These are phyloP conservation scores for Areca catechu DNA, from an alignment of 176 grass and related monocot species.

Conservation along the genomic window DNA sequence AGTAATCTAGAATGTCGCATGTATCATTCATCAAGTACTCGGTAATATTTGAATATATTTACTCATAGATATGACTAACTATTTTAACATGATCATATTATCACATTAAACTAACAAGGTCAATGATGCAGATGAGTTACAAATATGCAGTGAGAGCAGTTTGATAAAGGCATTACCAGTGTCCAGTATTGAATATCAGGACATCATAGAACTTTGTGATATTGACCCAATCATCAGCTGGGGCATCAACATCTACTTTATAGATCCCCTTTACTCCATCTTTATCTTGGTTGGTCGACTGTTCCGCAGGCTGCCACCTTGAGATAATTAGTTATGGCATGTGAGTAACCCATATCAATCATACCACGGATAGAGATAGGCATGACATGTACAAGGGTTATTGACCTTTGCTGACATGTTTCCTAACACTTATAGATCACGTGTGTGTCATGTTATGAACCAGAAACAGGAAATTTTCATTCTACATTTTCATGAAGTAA, in stretches of 20 bases:
- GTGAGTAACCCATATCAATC: conserved; percentile 24
- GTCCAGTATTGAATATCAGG: conserved; percentile 92
- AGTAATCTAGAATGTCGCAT: too few relatives aligned
- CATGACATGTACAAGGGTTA: not conserved
- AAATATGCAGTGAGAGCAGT: not conserved
- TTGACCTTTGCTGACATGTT: not conserved
- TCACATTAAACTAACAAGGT: too few relatives aligned
- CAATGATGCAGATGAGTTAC: not conserved
- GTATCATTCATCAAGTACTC: too few relatives aligned
- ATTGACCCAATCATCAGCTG: conserved; percentile 62
- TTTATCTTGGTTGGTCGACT: conserved; percentile 25
- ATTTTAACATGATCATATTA: too few relatives aligned
- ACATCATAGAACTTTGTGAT: conserved; percentile 80
- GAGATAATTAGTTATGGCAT: conserved; percentile 49
- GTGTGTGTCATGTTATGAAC: too few relatives aligned
- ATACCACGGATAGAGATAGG: not conserved
- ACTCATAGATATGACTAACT: too few relatives aligned
- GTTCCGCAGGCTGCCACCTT: conserved; percentile 87
- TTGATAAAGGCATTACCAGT: conserved; percentile 53
- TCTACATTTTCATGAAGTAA: too few relatives aligned
- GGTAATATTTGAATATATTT: too few relatives aligned
- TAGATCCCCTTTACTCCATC: conserved; percentile 52
- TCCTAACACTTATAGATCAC: not conserved
- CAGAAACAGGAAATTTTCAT: too few relatives aligned
- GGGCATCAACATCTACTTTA: conserved; percentile 69